phyloP scores from a whole-genome alignment of 2,329 filamentous ascomycete species.

The Cladosporium sp. region DNA sequence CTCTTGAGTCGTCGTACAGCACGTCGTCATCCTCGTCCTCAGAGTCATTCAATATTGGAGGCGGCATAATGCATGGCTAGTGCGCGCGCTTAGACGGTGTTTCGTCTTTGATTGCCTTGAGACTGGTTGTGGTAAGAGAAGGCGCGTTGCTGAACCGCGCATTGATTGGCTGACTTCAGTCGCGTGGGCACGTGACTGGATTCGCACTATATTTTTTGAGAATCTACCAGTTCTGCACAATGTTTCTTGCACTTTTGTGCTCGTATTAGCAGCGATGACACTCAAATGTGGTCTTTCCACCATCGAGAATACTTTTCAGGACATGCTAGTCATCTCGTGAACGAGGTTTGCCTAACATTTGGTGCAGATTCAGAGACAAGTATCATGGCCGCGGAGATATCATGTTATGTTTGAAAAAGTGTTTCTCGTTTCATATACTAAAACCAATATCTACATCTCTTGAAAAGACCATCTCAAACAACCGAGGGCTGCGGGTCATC shows the following conservation, averaged over 20 bases:
- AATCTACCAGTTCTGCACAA: too few relatives aligned
- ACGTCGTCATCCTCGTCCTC: constrained; percentile 20
- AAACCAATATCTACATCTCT: neutral
- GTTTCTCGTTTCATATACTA: neutral
- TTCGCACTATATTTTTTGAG: too few relatives aligned
- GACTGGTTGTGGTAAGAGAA: neutral
- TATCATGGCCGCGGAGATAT: too few relatives aligned
- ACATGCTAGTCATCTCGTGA: too few relatives aligned
- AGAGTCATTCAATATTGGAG: constrained; percentile 18
- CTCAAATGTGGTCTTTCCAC: too few relatives aligned
- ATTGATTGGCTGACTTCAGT: neutral
- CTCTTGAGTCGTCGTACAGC: neutral
- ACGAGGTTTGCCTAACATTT: too few relatives aligned
- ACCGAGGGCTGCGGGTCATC: too few relatives aligned
- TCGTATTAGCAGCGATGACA: too few relatives aligned
- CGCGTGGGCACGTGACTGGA: neutral
- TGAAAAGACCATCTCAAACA: neutral
- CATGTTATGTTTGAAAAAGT: too few relatives aligned
- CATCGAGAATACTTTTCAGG: too few relatives aligned
- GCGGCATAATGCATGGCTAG: constrained; percentile 9
- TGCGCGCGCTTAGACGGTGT: neutral
- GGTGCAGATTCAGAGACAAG: too few relatives aligned
- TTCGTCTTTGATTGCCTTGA: neutral
- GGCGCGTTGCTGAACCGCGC: neutral
- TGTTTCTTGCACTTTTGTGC: too few relatives aligned